These are phyloP conservation scores for Hyparrhenia diplandra DNA, from an alignment of 176 grass and related monocot species.

Conservation along the genomic window DNA sequence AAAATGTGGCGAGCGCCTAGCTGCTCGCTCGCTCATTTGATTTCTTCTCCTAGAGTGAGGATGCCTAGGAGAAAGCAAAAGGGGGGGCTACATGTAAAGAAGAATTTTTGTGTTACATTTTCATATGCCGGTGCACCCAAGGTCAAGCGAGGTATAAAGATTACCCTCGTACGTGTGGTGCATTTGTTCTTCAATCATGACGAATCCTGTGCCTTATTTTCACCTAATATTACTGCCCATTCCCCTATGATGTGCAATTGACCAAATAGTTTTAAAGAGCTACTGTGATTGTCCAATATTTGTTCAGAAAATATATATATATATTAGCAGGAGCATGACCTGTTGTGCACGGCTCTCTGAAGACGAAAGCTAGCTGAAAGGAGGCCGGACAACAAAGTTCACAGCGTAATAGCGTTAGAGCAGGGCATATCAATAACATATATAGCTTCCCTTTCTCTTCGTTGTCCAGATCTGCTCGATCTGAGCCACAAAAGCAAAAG, in stretches of 20 bases:
- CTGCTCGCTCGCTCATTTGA: background rate
- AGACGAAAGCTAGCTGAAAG: background rate
- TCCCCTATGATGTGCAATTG: background rate
- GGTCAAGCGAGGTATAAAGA: constrained; percentile 28
- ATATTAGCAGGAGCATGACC: background rate
- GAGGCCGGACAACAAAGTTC: background rate
- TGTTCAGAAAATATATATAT: constrained; percentile 8
- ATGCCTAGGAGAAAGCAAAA: constrained; percentile 25
- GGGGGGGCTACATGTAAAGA: constrained; percentile 26
- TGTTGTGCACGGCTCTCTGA: background rate
- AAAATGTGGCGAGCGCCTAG: constrained; percentile 2
- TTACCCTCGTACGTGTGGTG: constrained; percentile 3
- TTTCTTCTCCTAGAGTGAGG: background rate
- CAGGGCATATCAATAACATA: background rate
- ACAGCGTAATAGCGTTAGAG: background rate
- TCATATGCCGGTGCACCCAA: background rate
- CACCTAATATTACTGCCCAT: background rate
- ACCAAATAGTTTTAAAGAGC: background rate
- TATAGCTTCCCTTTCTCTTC: background rate
- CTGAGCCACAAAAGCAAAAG: background rate
- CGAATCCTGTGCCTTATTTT: background rate
- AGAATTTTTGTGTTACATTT: constrained; percentile 16
- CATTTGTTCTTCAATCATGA: constrained; percentile 6
- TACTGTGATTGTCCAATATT: background rate
- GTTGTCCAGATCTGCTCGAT: background rate